phyloP scores from a whole-genome alignment of 2,329 filamentous ascomycete genomes.

The Aspergillus amoenus region DNA sequence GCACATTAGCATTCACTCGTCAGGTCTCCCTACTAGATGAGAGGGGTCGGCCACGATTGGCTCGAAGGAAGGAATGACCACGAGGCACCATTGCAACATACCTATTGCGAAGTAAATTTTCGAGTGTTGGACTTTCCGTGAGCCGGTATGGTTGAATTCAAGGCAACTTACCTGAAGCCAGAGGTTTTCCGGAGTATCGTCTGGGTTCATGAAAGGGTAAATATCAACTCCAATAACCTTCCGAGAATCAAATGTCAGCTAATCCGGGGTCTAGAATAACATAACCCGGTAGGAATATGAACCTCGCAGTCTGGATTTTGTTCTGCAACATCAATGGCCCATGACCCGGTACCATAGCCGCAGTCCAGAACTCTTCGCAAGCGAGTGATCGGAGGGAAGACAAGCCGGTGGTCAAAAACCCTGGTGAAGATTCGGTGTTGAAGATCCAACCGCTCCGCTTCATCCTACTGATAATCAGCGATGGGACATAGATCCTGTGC shows the following conservation, averaged over 20 bases:
- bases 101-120: background rate
- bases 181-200: conserved; percentile 64
- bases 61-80: background rate
- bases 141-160: background rate
- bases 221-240: conserved; percentile 73
- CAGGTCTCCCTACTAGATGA: background rate
- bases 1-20: background rate
- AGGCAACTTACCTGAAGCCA: conserved; percentile 58
- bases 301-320: conserved; percentile 66
- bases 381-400: conserved; percentile 66
- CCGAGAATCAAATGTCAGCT: conserved; percentile 18
- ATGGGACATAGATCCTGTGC: conserved; percentile 14
- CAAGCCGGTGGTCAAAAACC: conserved; percentile 65
- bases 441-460: conserved; percentile 63
- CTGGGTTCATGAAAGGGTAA: conserved; percentile 67
- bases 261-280: background rate
- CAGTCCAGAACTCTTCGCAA: conserved; percentile 67
- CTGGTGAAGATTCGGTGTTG: conserved; percentile 63
- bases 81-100: background rate
- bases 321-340: conserved; percentile 68
- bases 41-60: background rate
- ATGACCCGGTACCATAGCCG: conserved; percentile 69
- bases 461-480: conserved; percentile 54
- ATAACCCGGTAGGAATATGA: conserved; percentile 38
- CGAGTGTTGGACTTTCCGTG: background rate